These are phyloP conservation scores for Rhipidocladum racemiflorum DNA, from an alignment of 176 grass and related monocot species.

Conservation along the genomic window DNA sequence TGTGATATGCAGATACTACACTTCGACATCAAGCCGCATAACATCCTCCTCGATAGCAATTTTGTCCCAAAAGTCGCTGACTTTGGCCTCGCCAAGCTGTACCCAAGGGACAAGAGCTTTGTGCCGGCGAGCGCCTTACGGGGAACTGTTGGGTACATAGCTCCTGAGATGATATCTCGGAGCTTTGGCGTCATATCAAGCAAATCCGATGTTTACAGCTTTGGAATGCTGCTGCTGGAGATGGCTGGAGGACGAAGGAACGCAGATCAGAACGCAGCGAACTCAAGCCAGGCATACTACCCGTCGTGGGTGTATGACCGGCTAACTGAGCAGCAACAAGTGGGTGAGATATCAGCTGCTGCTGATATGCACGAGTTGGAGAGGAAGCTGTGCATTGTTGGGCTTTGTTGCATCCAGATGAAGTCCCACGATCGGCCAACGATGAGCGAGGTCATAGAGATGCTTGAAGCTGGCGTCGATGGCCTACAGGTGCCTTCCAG, in stretches of 20 bases:
- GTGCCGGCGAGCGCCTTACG: conserved; percentile 18
- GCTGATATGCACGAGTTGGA: conserved; percentile 26
- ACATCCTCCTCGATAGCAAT: conserved; percentile 43
- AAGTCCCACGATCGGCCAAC: conserved; percentile 12
- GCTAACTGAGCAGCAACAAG: neutral
- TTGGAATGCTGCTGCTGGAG: conserved; percentile 57
- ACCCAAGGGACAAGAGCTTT: conserved; percentile 21
- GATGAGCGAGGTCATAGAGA: conserved; percentile 41
- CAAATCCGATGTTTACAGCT: conserved; percentile 53
- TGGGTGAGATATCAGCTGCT: neutral
- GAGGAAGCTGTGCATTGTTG: conserved; percentile 41
- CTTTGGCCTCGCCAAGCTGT: conserved; percentile 49
- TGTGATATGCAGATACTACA: conserved; percentile 37
- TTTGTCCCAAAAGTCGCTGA: conserved; percentile 56
- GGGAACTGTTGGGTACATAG: conserved; percentile 54
- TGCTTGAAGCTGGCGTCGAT: conserved; percentile 11
- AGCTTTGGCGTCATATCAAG: conserved; percentile 45
- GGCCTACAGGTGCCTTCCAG: conserved; percentile 17
- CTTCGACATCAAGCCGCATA: conserved; percentile 59
- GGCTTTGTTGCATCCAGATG: conserved; percentile 49
- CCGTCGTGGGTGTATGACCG: conserved; percentile 41
- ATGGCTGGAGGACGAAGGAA: conserved; percentile 43
- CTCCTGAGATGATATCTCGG: conserved; percentile 48
- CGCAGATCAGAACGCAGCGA: neutral
- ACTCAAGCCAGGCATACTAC: conserved; percentile 28